Conservation (phyloP, 2,329 filamentous ascomycete genomes). For the Penicillium sp. region DNA sequence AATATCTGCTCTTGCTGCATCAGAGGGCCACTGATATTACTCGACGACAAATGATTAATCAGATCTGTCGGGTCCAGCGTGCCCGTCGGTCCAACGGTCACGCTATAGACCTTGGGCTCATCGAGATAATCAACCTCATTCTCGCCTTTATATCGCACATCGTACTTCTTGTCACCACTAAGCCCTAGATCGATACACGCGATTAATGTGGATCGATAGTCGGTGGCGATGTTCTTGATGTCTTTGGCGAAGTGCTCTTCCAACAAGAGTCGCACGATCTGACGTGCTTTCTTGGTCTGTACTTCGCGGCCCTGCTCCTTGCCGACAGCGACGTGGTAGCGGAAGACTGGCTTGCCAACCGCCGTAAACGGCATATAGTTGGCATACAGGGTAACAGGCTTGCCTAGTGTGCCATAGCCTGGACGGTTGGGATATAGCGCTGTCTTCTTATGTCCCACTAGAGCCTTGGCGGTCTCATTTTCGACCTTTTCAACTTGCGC, state of each 20-base stretch:
- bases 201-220: constrained; percentile 42
- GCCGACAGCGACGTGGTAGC: constrained; percentile 42
- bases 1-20: constrained; percentile 51
- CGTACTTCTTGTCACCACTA: constrained; percentile 19
- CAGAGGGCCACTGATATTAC: constrained; percentile 38
- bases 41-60: constrained; percentile 45
- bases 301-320: constrained; percentile 27
- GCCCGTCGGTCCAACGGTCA: constrained; percentile 36
- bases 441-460: constrained; percentile 18
- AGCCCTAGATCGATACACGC: constrained; percentile 28
- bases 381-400: constrained; percentile 34
- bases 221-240: constrained; percentile 36
- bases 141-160: constrained; percentile 37
- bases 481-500: constrained; percentile 29
- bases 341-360: constrained; percentile 38
- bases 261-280: constrained; percentile 50
- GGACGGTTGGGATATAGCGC: constrained; percentile 36
- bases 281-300: constrained; percentile 44
- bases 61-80: constrained; percentile 43
- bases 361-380: constrained; percentile 42
- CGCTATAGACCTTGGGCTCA: constrained; percentile 34
- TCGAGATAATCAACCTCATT: constrained; percentile 36
- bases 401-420: constrained; percentile 38
- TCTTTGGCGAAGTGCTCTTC: constrained; percentile 35
- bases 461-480: constrained; percentile 25